Evolutionary conservation across 495 filamentous ascomycete genomes (phyloP), one percentile per base, ranked within the genome.

Genomic region (Melanomma pulvis-pyrius): DNA sequence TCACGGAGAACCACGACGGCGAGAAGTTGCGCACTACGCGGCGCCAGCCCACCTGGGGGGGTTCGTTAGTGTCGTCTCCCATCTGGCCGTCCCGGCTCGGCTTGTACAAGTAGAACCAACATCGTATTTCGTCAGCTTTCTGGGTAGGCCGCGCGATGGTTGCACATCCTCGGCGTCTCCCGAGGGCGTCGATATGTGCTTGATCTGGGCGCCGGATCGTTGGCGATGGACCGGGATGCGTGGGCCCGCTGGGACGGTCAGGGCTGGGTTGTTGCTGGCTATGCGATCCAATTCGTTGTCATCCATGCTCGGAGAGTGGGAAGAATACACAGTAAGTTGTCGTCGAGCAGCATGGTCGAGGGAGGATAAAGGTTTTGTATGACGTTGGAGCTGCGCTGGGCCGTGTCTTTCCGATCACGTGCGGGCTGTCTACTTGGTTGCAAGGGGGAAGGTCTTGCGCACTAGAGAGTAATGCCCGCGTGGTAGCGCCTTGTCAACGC

Each of bases 1-100:
- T 77, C 12, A 75, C 71, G 48, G 66, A 69, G 67, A 76, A 77
- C 74, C 75, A 77, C 4, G 75, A 77, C 0, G 75, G 75, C 13
- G 56, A 66, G 61, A 77, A 77, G 48, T 77, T 75, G 22, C 75
- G 64, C 12, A 77, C 70, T 11, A 77, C 61, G 2, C 74, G 67
- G 36, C 75, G 64, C 75, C 75, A 77, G 25, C 73, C 74, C 3
- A 44, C 39, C 39, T 36, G 13, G 6, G n/a, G 17, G n/a, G 3
- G 17, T 44, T n/a, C n/a, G 39, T 44, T 17, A 44, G 17, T 11
- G n/a, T 11, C 8, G n/a, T 44, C 39, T 6, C 17, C 3, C 2
- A 3, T 17, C 9, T 7, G 39, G 8, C 9, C n/a, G 13, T 17
- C n/a, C n/a, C n/a, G n/a, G n/a, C n/a, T n/a, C n/a, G n/a, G n/a